Evolutionary conservation across 176 grass and related monocot genomes (phyloP), one percentile per base, ranked within the genome.

Genomic region (Aegilops tauschii): DNA sequence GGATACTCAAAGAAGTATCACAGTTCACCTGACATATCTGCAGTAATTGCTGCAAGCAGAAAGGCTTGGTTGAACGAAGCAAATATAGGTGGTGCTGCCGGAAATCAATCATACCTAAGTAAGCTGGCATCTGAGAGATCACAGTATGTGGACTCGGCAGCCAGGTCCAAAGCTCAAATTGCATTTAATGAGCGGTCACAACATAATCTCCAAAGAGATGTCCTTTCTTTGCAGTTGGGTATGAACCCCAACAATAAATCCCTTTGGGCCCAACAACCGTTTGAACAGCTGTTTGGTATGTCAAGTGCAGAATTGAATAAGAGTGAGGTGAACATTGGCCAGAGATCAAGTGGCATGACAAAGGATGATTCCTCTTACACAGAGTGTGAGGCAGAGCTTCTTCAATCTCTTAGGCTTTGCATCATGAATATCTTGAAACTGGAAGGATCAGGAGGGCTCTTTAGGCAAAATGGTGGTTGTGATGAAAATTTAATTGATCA

Each of bases 21-120:
- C 85, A 99, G 90, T 86, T 99, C 97, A 83, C 97, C 97, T 67
- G 97, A 99, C 79, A 91, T 99, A 79, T 99, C 97, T 90, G 97
- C 90, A 47, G 28, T 99, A 72, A 99, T 99, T 87, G 89, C 97
- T 84, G 92, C 97, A 83, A 93, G 37, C 79, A 95, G 90, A 73
- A 92, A 77, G 78, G 87, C 87, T 56, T 40, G 83, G 40, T 86
- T 95, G 84, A 95, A 97, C 18, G 94, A 97, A 78, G 80, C 82
- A 8, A 94, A 94, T 23, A 88, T 89, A 80, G 89, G 92, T 84
- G 85, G 89, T 87, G 81, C 92, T 31, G 93, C 87, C 85, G 94
- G 85, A 73, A 50, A 92, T 29, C 85, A 88, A 18, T 89, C 97
- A 0, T 97, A 93, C 87, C 69, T 82, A 45, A 91, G 85, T 81